Conservation (phyloP, 2,329 filamentous ascomycete species). For the Phyllosticta ampelicida region DNA sequence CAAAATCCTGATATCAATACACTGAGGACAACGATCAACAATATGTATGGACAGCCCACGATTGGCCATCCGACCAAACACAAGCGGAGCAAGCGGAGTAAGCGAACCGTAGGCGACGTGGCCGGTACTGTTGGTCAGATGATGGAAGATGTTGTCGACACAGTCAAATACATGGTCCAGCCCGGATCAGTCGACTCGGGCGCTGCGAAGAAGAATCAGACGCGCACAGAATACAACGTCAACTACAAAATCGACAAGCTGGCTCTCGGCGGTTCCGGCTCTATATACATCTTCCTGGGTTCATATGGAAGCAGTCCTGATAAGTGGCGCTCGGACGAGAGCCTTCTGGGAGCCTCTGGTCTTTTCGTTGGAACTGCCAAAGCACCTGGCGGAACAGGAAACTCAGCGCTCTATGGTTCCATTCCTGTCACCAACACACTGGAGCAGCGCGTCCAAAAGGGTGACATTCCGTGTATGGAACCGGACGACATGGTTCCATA, state of each 20-base stretch:
- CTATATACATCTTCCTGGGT: constrained; percentile 59
- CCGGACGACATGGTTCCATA: constrained; percentile 17
- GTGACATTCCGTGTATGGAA: constrained; percentile 22
- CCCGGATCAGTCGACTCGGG: constrained; percentile 17
- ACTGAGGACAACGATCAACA: constrained; percentile 47
- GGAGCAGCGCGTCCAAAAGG: constrained; percentile 21
- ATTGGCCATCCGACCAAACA: constrained; percentile 14
- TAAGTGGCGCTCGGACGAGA: constrained; percentile 43
- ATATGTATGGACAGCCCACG: constrained; percentile 44
- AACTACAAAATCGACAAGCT: constrained; percentile 54
- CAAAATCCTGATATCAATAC: constrained; percentile 21
- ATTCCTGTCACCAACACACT: constrained; percentile 37
- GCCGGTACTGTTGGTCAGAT: neutral
- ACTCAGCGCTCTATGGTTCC: constrained; percentile 21
- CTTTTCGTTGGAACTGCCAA: constrained; percentile 23
- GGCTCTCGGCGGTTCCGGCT: constrained; percentile 50
- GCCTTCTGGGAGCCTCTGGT: constrained; percentile 52
- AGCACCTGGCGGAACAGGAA: constrained; percentile 10
- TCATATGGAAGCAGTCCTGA: constrained; percentile 29
- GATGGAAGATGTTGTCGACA: constrained; percentile 8
- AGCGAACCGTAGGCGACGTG: neutral
- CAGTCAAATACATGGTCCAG: constrained; percentile 9
- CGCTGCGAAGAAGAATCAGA: constrained; percentile 27
- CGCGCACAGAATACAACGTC: constrained; percentile 51
- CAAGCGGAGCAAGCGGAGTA: too few relatives aligned